Conservation (phyloP, 371 early-diverging fungal species). For the Apophysomyces trapeziformis region DNA sequence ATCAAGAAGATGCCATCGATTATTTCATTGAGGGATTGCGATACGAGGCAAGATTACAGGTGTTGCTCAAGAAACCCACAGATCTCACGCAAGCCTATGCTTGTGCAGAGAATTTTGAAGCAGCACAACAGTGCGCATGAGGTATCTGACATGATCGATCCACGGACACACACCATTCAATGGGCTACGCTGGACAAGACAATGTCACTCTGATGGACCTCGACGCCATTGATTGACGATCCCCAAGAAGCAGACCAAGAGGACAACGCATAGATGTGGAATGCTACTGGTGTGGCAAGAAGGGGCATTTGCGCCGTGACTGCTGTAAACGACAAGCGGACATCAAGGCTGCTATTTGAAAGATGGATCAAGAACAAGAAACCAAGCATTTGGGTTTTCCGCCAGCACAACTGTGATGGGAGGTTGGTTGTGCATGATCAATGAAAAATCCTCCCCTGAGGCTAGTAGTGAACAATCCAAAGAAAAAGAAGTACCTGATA, state of each 20-base stretch:
- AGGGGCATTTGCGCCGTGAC: neutral
- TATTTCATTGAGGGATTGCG: constrained; percentile 16
- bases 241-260: neutral
- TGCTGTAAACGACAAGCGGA: neutral
- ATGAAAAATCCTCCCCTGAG: neutral
- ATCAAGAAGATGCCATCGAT: constrained; percentile 13
- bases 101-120: neutral
- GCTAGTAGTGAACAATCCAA: neutral
- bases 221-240: neutral
- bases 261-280: neutral
- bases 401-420: neutral
- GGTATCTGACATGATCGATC: neutral
- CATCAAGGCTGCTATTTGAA: neutral
- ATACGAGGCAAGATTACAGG: constrained; percentile 14
- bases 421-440: neutral
- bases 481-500: neutral
- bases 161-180: neutral
- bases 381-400: neutral
- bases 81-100: neutral
- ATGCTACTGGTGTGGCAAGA: neutral
- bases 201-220: neutral
- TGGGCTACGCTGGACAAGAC: neutral
- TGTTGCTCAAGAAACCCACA: constrained; percentile 6
- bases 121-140: neutral
- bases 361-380: neutral